Evolutionary conservation across 2,329 filamentous ascomycete genomes (phyloP), one percentile per base, ranked within the genome.

Genomic region (Cladorrhinum sp.): DNA sequence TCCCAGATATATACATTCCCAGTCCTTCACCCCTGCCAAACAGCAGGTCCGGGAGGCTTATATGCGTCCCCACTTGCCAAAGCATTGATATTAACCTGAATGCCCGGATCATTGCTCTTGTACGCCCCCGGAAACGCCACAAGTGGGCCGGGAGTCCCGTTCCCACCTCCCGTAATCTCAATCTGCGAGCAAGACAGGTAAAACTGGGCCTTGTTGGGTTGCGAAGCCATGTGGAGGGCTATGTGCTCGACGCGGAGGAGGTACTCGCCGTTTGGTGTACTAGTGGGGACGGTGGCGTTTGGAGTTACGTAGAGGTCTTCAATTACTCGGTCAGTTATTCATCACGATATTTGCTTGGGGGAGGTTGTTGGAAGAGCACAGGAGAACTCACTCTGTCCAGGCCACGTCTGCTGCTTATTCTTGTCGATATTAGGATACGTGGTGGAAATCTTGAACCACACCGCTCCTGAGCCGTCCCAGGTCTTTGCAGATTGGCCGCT

Each of bases 371-470:
- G 29, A 32, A 7, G 7, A 32, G 9, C 13, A 16, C 16, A 52
- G 24, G 24, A 24, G 4, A 18, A 59, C 69, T 61, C 68, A 73
- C 72, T 74, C 62, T 75, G 73, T 1, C 66, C 68, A 1, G 73
- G 71, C 73, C 72, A 75, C 45, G 76, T 77, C 24, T 83, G 74
- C 59, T 78, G 75, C 71, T 79, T 81, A 60, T 78, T 77, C 59
- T 73, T 70, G 64, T 78, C 77, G 64, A 79, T 76, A 9, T 71
- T 71, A n/a, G 80, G 78, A 67, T 74, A 68, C 60, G 74, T 72
- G 0, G 76, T 76, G 58, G 68, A 67, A 50, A 75, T 68, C 68
- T 73, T 73, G 68, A 75, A 76, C 74, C 74, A 76, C 2, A 74
- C 72, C 16, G 67, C 69, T 1, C 75, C 75, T 1, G 70, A 69